Base-by-base conservation (phyloP, 2,329 filamentous ascomycete genomes). In the Neonectria faginata region DNA sequence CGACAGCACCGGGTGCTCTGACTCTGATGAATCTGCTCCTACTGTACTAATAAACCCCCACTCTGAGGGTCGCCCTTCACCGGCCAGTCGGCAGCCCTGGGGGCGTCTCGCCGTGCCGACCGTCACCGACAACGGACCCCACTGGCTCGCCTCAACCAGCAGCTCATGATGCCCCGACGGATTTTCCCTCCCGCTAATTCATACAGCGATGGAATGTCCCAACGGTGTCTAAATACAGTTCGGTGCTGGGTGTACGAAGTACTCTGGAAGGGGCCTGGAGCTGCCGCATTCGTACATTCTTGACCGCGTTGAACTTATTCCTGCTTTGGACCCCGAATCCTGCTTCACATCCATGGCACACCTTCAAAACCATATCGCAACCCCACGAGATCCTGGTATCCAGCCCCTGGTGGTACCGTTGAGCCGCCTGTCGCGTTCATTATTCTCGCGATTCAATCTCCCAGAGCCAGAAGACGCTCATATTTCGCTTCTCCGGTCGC, bases 351-450 rank as follows among this genome's bases (percentile, higher is more conserved):
- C 55, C 27, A 45, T 18, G 9, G 25, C 25, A 27, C 41, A 22
- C 25, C 47, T 31, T 44, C n/a, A 59, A 22, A 20, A 39, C 54
- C 54, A 58, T 14, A 42, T 41, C 25, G 18, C 22, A 50, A 25
- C 44, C 47, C 47, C 47, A 59, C 56, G 56, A 52, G 56, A 47
- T 33, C 47, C 33, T 33, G n/a, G 25, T 25, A 20, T 5, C 47
- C 29, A 16, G 27, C 16, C 25, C 8, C 39, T 18, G 57, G 48
- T 52, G 57, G 57, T 14, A 41, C 45, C 12, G 45, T 31, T 20
- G 31, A 53, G n/a, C 27, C 11, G 47, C 18, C 47, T 11, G 16
- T 29, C 7, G 16, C 18, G 14, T 14, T 18, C 44, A 33, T 39
- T 39, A 39, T 41, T 12, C 45, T 47, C 11, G 41, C 45, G 9